phyloP scores from a whole-genome alignment of 208 protist species.

The Acanthamoeba triangularis region DNA sequence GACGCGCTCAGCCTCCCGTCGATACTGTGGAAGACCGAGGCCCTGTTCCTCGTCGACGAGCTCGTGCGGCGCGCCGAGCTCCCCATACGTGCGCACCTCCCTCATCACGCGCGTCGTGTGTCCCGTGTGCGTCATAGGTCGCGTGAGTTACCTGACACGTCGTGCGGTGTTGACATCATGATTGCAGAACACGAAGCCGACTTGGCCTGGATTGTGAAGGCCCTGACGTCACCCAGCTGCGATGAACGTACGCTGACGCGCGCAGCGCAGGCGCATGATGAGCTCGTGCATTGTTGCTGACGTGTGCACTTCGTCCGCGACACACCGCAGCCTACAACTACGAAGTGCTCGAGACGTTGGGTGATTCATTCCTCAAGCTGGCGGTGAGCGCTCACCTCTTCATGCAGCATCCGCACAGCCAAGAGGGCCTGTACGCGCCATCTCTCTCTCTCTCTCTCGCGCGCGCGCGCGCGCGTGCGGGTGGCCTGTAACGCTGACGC shows the following conservation, averaged over 20 bases:
- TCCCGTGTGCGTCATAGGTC: not conserved
- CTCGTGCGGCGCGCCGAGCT: not conserved
- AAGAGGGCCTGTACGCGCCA: not conserved
- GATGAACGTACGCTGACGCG: not conserved
- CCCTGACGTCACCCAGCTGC: not conserved
- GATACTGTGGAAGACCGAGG: not conserved
- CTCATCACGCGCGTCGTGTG: not conserved
- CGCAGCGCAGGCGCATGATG: not conserved
- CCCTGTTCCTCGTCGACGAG: not conserved
- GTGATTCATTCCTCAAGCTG: slow-evolving; percentile 37
- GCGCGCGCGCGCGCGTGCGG: too few species aligned
- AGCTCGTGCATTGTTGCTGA: too few species aligned
- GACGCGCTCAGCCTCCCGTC: not conserved
- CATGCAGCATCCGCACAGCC: not conserved
- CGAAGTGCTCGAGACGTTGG: not conserved
- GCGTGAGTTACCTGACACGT: not conserved
- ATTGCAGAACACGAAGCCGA: not conserved
- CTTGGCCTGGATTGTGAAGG: not conserved
- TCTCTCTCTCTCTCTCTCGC: too few species aligned
- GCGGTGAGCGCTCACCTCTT: not conserved
- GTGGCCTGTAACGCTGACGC: not conserved
- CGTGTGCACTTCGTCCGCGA: not conserved
- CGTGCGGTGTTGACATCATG: not conserved
- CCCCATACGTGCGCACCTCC: not conserved
- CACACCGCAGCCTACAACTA: not conserved